Evolutionary conservation across 2,329 filamentous ascomycete species (phyloP), one percentile per base, ranked within the genome.

Genomic region (Rhynchosporium secalis): DNA sequence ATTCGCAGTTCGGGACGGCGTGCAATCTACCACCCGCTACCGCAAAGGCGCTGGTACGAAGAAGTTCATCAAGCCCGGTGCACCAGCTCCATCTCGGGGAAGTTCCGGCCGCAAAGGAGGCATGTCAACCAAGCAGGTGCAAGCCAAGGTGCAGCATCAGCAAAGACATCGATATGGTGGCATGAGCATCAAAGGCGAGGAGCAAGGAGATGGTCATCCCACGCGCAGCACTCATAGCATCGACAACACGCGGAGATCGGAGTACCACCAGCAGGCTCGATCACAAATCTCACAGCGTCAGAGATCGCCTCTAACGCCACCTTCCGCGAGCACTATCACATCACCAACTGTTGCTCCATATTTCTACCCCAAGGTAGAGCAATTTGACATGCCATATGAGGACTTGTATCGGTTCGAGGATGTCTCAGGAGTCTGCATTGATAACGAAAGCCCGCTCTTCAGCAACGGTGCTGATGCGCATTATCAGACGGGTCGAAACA

Each of bases 11-110:
- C 76, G 77, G 26, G 78, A 88, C 29, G 90, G 91, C 31, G 90
- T 97, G 56, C 86, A 92, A 75, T 94, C 91, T 62, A 98, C 94
- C 0, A 97, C 94, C 1, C 80, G 88, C 66, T 92, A 90, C 74
- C 85, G 89, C 67, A 87, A 86, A 77, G 77, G 55, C 20, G 48
- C 47, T n/a, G 47, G n/a, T 7, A 72, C 71, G 65, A 80, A 77
- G 65, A 78, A 76, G 64, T 62, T 69, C n/a, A 66, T 69, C 45
- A 73, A 68, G 63, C 72, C 74, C 43, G 75, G 78, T n/a, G 67
- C 72, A 26, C 73, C 76, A 36, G 74, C 74, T 20, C 72, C 75
- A 10, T 29, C 62, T n/a, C 62, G 70, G 36, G 68, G 69, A 55
- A 63, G 40, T 20, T 68, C 71, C 29, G 66, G 68, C 3, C 69